Conservation (phyloP, 1,284 basidiomycete species). For the Athelia sp. region DNA sequence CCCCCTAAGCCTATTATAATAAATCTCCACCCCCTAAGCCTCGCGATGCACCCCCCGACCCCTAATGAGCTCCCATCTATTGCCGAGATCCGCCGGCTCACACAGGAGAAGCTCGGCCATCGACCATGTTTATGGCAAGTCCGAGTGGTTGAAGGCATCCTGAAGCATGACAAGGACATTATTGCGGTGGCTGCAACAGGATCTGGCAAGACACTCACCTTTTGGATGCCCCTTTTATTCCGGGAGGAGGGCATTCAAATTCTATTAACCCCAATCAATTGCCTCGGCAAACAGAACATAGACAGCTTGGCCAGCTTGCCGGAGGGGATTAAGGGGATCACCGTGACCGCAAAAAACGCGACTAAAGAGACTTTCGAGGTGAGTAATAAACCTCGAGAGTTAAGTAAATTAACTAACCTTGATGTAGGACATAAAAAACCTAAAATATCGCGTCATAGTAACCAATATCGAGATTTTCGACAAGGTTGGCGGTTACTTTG, state of each 20-base stretch:
- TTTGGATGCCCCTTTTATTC: conserved; percentile 22
- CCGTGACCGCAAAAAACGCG: conserved; percentile 4
- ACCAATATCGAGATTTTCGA: conserved; percentile 6
- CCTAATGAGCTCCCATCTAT: neutral
- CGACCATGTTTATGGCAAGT: neutral
- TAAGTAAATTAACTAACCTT: neutral
- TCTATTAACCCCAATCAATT: conserved; percentile 13
- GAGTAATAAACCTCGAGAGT: neutral
- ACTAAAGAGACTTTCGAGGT: conserved; percentile 8
- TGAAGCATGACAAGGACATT: conserved; percentile 15
- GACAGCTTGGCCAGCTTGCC: neutral
- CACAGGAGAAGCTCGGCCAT: neutral
- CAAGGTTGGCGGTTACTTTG: conserved; percentile 5
- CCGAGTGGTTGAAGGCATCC: conserved; percentile 1
- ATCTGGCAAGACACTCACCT: conserved; percentile 21
- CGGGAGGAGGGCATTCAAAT: conserved; percentile 8
- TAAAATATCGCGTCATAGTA: conserved; percentile 6
- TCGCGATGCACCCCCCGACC: neutral
- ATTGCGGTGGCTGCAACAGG: conserved; percentile 21
- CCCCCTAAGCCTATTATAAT: neutral
- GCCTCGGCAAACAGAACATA: conserved; percentile 13
- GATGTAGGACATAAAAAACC: conserved; percentile 1
- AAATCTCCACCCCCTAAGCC: neutral
- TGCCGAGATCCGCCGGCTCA: neutral
- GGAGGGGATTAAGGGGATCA: conserved; percentile 9